Base-by-base conservation (phyloP, 331 rosid species). In the Malus hybrid region DNA sequence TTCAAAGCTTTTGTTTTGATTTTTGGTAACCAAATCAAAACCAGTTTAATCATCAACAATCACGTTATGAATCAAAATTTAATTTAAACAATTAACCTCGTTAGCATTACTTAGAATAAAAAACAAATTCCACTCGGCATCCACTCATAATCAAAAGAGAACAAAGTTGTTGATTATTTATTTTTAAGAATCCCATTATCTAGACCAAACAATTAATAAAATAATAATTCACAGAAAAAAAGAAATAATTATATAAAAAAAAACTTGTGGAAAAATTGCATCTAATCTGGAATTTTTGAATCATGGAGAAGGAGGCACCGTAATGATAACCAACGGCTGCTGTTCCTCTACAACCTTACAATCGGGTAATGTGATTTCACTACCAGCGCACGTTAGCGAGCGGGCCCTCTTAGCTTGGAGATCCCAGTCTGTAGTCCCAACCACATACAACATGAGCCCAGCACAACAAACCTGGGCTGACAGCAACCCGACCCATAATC, bases 391-490 rank as follows among this genome's bases (percentile, higher is more conserved):
- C 22, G 90, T 82, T 46, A 89, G 82, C 72, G 79, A n/a, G 79
- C 73, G 87, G 58, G 98, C 92, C 77, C 89, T 79, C 13, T 72
- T 18, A 3, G 95, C 93, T 72, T 93, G 88, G 5, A 76, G 77
- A 20, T 91, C 88, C 98, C 98, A 93, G 71, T 91, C 88, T 0
- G 96, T 93, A 75, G 90, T 87, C 85, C 94, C 93, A 5, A 93
- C 78, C 55, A 75, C 87, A 64, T 84, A 87, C 81, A 93, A 57
- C 98, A 93, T 89, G 0, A 90, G 77, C 63, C 91, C 95, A 6
- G 97, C 98, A 11, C 98, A 93, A 71, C 89, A 87, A 12, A 87
- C 86, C 68, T 93, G 98, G 84, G 98, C 98, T 64, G 93, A 70
- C 13, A 93, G 7, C 15, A 93, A 73, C 36, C 98, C 98, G 76